Conservation (phyloP, 345 rosid species). For the Populus davidiana region DNA sequence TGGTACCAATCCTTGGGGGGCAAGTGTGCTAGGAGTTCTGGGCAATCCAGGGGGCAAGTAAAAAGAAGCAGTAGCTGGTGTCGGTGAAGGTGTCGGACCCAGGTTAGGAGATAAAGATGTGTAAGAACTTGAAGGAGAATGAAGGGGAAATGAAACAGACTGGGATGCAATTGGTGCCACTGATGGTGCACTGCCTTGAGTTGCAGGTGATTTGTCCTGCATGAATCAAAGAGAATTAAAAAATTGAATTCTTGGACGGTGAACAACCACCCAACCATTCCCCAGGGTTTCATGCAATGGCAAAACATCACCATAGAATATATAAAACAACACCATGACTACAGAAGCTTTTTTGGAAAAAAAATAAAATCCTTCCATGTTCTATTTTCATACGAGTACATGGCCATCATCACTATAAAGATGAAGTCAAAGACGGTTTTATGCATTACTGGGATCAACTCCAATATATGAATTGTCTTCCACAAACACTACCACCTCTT, state of each 20-base stretch:
- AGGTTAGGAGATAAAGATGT: slow-evolving; percentile 30
- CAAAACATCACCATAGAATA: background rate
- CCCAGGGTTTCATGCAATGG: background rate
- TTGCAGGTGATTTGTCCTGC: slow-evolving; percentile 36
- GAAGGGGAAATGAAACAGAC: slow-evolving; percentile 34
- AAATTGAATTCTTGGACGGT: background rate
- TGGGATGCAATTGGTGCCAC: slow-evolving; percentile 37
- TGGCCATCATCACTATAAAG: no score
- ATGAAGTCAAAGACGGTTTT: no score
- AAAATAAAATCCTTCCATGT: no score
- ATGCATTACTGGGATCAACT: no score
- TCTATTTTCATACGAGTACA: no score
- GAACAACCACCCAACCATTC: background rate
- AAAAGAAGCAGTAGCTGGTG: slow-evolving; percentile 35
- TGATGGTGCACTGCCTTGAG: slow-evolving; percentile 34
- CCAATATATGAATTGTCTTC: no score
- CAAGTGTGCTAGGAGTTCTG: slow-evolving; percentile 33
- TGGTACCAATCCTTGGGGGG: slow-evolving; percentile 43
- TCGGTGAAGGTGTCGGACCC: slow-evolving; percentile 34
- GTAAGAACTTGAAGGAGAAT: slow-evolving; percentile 34
- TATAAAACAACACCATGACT: background rate
- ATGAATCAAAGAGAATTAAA: slow-evolving; percentile 20
- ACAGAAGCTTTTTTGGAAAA: no score
- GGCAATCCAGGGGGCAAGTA: slow-evolving; percentile 39
- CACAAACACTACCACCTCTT: no score